Conservation (phyloP, 495 filamentous ascomycete species). For the Xylaria curta region DNA sequence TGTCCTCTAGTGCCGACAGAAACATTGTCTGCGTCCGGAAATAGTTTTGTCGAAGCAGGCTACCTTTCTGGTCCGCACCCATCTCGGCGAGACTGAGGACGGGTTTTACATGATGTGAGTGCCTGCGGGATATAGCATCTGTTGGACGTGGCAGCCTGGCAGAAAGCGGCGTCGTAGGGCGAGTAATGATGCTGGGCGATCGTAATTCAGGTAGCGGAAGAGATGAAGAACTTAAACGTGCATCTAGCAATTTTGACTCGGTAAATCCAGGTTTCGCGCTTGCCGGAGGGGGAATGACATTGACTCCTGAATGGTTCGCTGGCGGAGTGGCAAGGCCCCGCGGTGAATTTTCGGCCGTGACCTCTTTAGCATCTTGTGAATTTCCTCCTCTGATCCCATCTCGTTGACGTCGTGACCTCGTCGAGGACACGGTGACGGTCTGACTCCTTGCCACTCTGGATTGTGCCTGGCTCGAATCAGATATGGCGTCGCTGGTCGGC, state of each 20-base stretch:
- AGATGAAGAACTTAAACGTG: conserved; percentile 69
- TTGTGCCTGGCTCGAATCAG: conserved; percentile 53
- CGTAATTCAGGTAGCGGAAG: conserved; percentile 65
- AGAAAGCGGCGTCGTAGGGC: conserved; percentile 57
- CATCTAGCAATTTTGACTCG: conserved; percentile 53
- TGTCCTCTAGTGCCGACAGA: conserved; percentile 73
- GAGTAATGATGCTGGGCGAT: conserved; percentile 51
- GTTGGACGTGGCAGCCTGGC: conserved; percentile 58
- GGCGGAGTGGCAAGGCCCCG: conserved; percentile 32
- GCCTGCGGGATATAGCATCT: conserved; percentile 53
- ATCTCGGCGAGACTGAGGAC: conserved; percentile 60
- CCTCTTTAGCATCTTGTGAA: conserved; percentile 44
- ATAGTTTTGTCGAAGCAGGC: conserved; percentile 72
- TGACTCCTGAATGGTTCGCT: conserved; percentile 30
- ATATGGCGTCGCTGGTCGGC: conserved; percentile 59
- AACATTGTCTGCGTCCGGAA: conserved; percentile 77
- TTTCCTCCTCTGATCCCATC: conserved; percentile 49
- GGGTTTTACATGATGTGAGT: conserved; percentile 56
- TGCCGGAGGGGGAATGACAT: conserved; percentile 31
- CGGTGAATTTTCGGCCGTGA: conserved; percentile 37
- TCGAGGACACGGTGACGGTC: conserved; percentile 59
- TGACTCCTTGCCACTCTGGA: conserved; percentile 65
- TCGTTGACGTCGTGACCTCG: conserved; percentile 54
- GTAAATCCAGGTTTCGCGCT: conserved; percentile 41
- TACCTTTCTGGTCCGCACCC: conserved; percentile 61